Evolutionary conservation across 169 alveolate species (phyloP), one percentile per base, ranked within the genome.

Genomic region (Plasmodium berghei): DNA sequence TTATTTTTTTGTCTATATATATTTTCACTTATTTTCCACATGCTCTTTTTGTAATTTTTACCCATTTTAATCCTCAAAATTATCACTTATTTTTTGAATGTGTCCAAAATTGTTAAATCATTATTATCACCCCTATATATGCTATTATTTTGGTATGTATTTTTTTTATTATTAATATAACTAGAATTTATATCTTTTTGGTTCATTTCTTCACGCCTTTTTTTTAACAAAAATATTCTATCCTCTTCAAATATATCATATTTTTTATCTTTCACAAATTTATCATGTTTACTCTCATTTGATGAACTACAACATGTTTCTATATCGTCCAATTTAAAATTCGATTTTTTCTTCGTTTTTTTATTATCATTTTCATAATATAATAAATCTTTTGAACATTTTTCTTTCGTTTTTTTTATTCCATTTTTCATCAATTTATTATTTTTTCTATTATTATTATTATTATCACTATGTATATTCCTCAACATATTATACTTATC

Each of bases 271-370:
- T 80, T 61, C 48, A 48, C 80, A 48, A 80, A 80, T 55, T 55
- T 80, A 54, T 80, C 80, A 55, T 67, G 52, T 14, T 71, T 66
- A 67, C 69, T 62, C 12, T 62, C 74, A 59, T 2, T 63, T 80
- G 90, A 80, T 20, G 83, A 80, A 64, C 80, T 80, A 24, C 90
- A 80, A 69, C 90, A 66, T 58, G 90, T 80, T 66, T 80, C 90
- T 34, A 54, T 18, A n/a, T 80, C 90, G 2, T 71, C 34, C 24
- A 54, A 66, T 54, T 80, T 80, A 48, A 61, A 66, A 70, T 55
- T 10, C 22, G 73, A 42, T 75, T 42, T 48, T 75, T 62, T 62
- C 9, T n/a, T 80, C 1, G 14, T 80, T 20, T 77, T 77, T 52
- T 55, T 14, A 80, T 52, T 28, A 58, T 48, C 48, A 67, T 67